A percentile compares a stretch with the other conserved stretches of the same genome.
Conservation (phyloP, 306 rosid genomes). For the Cajanus cajan region DNA sequence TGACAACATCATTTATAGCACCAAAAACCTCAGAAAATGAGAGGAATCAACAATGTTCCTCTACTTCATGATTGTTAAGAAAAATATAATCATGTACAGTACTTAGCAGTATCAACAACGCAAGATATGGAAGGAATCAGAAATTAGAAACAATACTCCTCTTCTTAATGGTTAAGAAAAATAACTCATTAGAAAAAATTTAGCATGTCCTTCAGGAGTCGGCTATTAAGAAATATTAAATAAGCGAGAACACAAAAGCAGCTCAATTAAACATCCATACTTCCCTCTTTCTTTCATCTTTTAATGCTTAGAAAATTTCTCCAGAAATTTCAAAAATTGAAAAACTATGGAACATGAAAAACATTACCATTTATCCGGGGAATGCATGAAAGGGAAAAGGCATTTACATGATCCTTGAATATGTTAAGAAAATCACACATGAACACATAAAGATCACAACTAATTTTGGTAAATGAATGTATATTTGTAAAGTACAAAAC, state of each 20-base stretch:
- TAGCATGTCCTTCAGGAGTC: background rate
- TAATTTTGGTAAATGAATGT: background rate
- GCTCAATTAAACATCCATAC: background rate
- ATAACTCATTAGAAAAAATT: background rate
- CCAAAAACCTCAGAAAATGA: background rate
- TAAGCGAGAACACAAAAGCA: conserved; percentile 2
- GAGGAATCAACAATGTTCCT: background rate
- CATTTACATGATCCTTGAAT: background rate
- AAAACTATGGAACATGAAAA: background rate
- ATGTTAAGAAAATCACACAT: background rate
- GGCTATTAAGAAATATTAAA: background rate
- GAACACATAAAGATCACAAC: background rate
- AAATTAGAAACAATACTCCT: background rate
- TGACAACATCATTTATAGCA: background rate
- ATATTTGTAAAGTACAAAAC: conserved; percentile 13
- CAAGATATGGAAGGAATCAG: background rate
- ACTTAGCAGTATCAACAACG: background rate
- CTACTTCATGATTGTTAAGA: background rate
- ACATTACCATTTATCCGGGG: background rate
- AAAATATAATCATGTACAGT: background rate
- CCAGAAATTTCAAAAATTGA: background rate
- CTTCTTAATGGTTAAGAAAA: conserved; percentile 1
- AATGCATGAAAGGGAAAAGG: background rate
- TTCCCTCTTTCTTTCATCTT: background rate
- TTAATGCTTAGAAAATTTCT: background rate